A percentile compares a stretch with the other conserved stretches of the same genome.
phyloP scores from a whole-genome alignment of 225 moss, liverwort and hornwort genomes.

The Physcomitrium patens region DNA sequence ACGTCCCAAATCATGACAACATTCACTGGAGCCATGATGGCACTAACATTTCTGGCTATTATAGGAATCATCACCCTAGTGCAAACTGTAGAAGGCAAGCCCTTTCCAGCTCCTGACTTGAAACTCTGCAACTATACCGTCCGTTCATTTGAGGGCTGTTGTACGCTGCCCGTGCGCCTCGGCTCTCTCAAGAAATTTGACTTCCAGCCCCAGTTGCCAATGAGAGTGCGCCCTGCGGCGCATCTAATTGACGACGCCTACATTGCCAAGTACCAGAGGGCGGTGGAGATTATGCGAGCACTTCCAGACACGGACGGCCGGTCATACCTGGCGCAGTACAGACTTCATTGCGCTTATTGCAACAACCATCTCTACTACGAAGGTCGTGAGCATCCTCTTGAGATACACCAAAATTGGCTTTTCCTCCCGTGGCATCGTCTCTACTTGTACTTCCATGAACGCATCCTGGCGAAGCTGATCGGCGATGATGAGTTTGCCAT shows the following conservation, averaged over 20 bases:
- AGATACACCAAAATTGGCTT: slow-evolving; percentile 48
- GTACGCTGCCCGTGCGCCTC: not conserved
- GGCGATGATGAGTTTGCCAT: slow-evolving; percentile 38
- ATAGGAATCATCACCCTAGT: not conserved
- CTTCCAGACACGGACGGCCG: slow-evolving; percentile 45
- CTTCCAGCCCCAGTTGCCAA: not conserved
- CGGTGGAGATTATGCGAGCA: slow-evolving; percentile 33
- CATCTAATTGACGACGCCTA: slow-evolving; percentile 30
- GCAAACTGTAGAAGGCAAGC: not conserved
- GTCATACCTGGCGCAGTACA: slow-evolving; percentile 23
- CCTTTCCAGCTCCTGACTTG: slow-evolving; percentile 29
- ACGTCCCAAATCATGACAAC: not conserved
- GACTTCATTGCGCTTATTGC: slow-evolving; percentile 48
- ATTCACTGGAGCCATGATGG: not conserved
- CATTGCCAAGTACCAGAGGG: slow-evolving; percentile 32
- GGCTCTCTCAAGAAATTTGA: not conserved
- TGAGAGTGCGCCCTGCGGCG: slow-evolving; percentile 22
- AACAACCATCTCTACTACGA: slow-evolving; percentile 35
- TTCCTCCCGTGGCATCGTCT: slow-evolving; percentile 52
- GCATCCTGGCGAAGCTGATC: slow-evolving; percentile 41
- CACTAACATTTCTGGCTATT: not conserved
- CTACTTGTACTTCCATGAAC: slow-evolving; percentile 49
- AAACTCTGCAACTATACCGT: slow-evolving; percentile 1
- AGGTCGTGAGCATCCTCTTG: slow-evolving; percentile 7
- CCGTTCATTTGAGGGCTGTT: slow-evolving; percentile 14